Evolutionary conservation across 352 stramenopile species (phyloP).

Genomic region (Phytopythium helicoides): DNA sequence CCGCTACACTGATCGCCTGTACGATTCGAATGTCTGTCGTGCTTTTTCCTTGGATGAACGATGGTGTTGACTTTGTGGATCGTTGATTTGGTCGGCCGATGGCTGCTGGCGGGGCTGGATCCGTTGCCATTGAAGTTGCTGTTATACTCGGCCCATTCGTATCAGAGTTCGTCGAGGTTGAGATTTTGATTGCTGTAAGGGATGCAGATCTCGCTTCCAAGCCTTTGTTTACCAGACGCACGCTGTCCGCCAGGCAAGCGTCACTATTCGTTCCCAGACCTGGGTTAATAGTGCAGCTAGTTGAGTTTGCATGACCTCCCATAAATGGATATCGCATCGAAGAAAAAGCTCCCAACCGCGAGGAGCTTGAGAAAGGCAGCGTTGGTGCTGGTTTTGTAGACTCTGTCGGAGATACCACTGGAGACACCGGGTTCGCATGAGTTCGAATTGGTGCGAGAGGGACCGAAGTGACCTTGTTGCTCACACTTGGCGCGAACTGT

Average conservation of each 20-base stretch:
- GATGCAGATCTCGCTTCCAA: no score
- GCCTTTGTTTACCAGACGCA: no score
- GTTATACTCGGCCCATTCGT: no score
- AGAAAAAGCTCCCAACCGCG: background rate
- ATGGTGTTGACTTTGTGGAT: slow-evolving; percentile 1
- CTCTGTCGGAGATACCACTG: background rate
- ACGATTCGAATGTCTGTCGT: slow-evolving; percentile 51
- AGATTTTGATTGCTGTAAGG: no score
- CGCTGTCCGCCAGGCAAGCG: no score
- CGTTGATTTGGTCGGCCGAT: slow-evolving; percentile 7
- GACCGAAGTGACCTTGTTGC: background rate
- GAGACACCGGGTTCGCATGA: background rate
- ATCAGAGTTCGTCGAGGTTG: no score
- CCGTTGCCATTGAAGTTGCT: slow-evolving; percentile 8
- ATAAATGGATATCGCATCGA: background rate
- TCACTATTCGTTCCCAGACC: no score
- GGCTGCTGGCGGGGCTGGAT: slow-evolving; percentile 8
- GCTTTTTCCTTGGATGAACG: background rate
- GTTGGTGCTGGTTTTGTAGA: background rate
- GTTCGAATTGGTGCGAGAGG: background rate
- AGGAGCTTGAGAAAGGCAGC: background rate
- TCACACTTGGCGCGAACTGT: background rate
- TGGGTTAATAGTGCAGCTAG: no score
- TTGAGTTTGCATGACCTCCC: no score
- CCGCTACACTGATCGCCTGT: slow-evolving; percentile 69